Base-by-base conservation (phyloP, 2,329 filamentous ascomycete species). In the Neurospora sp. region DNA sequence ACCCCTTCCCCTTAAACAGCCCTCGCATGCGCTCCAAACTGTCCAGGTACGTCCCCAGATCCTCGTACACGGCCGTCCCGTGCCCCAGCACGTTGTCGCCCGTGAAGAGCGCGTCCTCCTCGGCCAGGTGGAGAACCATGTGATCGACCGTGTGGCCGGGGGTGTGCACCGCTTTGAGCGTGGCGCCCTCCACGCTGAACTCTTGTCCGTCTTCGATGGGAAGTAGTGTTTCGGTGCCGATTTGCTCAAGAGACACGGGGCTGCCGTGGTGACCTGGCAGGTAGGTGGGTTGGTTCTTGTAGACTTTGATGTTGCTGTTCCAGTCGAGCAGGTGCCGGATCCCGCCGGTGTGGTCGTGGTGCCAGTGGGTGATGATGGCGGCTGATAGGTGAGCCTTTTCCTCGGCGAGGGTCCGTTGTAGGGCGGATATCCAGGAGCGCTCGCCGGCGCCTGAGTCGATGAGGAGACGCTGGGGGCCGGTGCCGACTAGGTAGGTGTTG, bases 401-500 rank as follows among this genome's bases (percentile, higher is more conserved):
- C 33, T 87, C 81, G 6, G 83, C 79, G 2, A 98, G 84, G 0
- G 90, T 87, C 4, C 83, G 81, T 73, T 87, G 86, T 41, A 99
- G 81, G 0, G 87, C 85, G 0, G 84, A 79, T 57, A 88, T 84
- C 95, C 95, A 99, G 40, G 86, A 84, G 2, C 89, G 87, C 70
- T 84, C 87, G 66, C 95, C 96, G 79, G 97, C 91, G 67, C 92
- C 96, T 0, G 94, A 97, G 81, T 99, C 96, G 76, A 99, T 88
- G 28, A 99, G 86, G 70, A 98, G 85, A 10, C 96, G 89, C 6
- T 82, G 81, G 6, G 82, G 78, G 3, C 94, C 95, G 6, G 86
- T 89, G 70, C 96, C 96, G 71, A 99, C 77, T 19, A 99, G 86
- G 79, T 99, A 99, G 40, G 96, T 99, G 80, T 99, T 99, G 74